Base-by-base conservation (phyloP, 768 basidiomycete genomes). In the Leccinum disarticulatum region DNA sequence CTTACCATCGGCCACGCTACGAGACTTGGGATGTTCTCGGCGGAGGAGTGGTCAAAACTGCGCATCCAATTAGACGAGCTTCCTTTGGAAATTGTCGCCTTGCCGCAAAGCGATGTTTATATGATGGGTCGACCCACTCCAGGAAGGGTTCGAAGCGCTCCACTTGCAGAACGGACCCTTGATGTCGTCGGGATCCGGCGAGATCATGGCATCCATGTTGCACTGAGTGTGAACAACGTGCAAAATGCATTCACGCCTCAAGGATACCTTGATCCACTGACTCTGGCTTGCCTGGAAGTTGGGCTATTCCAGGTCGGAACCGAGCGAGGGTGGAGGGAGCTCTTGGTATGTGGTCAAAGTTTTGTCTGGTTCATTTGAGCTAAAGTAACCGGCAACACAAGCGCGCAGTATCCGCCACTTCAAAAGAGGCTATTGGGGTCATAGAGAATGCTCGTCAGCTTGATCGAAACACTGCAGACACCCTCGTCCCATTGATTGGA, bases 231-330 rank as follows among this genome's bases (percentile, higher is more conserved):
- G 38, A 86, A 87, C 71, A 87, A 87, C 65, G 79, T 87, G 64
- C 81, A 81, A 62, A 88, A 88, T 63, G 82, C 84, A 31, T 88
- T 87, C 69, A 87, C 83, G 36, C 87, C 87, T 43, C 87, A 88
- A 73, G 87, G 87, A 54, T 80, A 79, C 28, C 67, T 83, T 48
- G 86, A 87, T 73, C 85, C 86, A 9, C 72, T 88, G n/a, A 76
- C 79, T 6, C 71, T 88, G 55, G 81, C 84, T 53, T 77, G 82
- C 36, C 79, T 88, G 49, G 84, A 82, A 19, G 81, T 85, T 11
- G 82, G 79, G 3, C 62, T 87, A 31, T 87, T 86, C 66, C 87
- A 87, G 67, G 76, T 81, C 36, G 84, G 81, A 13, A 83, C 80
- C 15, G 74, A 75, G 19, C 64, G 65, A 14, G 83, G 80, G 55